Base-by-base conservation (phyloP, 2,329 filamentous ascomycete genomes). In the Celoporthe dispersa region DNA sequence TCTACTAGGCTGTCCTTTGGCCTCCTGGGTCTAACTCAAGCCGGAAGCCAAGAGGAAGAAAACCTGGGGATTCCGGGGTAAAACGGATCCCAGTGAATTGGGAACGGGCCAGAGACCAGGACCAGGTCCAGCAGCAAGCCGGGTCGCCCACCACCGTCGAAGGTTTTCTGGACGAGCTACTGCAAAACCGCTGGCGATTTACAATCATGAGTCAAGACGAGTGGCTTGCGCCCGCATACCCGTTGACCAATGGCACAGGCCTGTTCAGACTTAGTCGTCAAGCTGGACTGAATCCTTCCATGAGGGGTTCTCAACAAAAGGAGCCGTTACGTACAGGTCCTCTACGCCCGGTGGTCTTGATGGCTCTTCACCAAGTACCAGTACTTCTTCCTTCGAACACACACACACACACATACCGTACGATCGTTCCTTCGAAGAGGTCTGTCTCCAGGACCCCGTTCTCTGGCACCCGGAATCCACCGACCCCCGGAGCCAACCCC, bases 401-500 rank as follows among this genome's bases (percentile, higher is more conserved):
- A 22, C 19, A 16, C 41, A 48, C 41, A 22, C 19, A 16, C 41
- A 48, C 39, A 48, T 48, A n/a, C 44, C 44, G 44, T 48, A 48
- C 44, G 44, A 48, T 48, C 44, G 22, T n/a, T 48, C 44, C 44
- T n/a, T 48, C 44, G 11, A n/a, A 22, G n/a, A 19, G 41, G 16
- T 48, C 6, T 44, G 37, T 39, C 37, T 48, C 22, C 44, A 48
- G 44, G 44, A 22, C 44, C 44, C 19, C 25, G 2, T 4, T 28
- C 37, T 28, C 14, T 41, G 22, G 1, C 28, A 41, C 66, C 55
- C 39, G 60, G 57, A 64, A 65, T 57, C 64, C 67, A 66, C 62
- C 69, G 68, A 68, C 39, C 60, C 60, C 28, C 59, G 19, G 41
- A 60, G 22, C 59, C 59, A 59, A 69, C 67, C 67, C 70, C 70